phyloP scores from a whole-genome alignment of 129 eudicot species.

The Flaveria bidentis region DNA sequence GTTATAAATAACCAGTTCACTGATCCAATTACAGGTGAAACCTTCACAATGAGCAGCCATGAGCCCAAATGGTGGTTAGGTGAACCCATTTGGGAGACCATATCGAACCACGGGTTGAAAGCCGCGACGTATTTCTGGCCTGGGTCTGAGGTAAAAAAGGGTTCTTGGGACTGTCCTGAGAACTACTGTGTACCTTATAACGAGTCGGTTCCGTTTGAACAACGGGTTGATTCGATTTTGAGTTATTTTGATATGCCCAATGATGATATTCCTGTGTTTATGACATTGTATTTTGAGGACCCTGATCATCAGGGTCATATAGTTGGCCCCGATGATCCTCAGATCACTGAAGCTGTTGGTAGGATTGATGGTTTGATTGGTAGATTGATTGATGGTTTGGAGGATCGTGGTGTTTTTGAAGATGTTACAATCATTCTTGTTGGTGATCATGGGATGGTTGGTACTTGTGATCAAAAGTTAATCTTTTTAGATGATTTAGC shows the following conservation, averaged over 20 bases:
- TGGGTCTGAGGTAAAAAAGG: conserved; percentile 72
- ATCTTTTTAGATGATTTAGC: conserved; percentile 63
- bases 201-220: conserved; percentile 67
- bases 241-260: conserved; percentile 61
- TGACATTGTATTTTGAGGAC: conserved; percentile 77
- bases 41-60: conserved; percentile 60
- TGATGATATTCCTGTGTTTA: conserved; percentile 58
- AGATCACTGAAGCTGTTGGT: conserved; percentile 50
- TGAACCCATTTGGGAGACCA: conserved; percentile 81
- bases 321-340: conserved; percentile 75
- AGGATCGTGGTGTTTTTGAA: conserved; percentile 60
- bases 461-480: conserved; percentile 71
- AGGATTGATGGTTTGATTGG: conserved; percentile 60
- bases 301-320: conserved; percentile 83
- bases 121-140: conserved; percentile 85
- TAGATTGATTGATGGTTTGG: conserved; percentile 62
- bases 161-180: conserved; percentile 64
- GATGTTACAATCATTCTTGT: conserved; percentile 67
- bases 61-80: conserved; percentile 91
- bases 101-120: conserved; percentile 57
- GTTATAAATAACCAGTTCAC: conserved; percentile 55
- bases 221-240: conserved; percentile 61
- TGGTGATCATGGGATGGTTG: conserved; percentile 91
- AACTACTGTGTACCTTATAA: conserved; percentile 52
- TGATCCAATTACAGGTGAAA: conserved; percentile 46